These are phyloP conservation scores for Xylaria sp. DNA, from an alignment of 2,329 filamentous ascomycete genomes.

Conservation along the genomic window DNA sequence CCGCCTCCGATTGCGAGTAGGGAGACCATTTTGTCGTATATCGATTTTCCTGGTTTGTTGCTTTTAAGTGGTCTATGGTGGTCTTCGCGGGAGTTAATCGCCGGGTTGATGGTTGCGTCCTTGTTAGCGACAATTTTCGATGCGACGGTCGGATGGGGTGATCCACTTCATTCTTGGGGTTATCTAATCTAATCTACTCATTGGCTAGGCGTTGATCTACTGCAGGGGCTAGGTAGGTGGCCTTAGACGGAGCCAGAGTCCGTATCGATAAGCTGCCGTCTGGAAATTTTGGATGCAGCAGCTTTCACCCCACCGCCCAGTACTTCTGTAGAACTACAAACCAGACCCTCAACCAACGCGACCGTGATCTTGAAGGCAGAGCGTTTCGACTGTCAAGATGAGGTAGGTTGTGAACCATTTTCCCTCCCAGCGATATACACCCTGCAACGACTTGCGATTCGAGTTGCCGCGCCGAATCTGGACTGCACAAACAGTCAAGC, in stretches of 20 bases:
- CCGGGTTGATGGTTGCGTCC: not conserved
- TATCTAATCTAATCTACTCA: constrained; percentile 6
- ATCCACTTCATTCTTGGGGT: not conserved
- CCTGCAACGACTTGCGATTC: constrained; percentile 4
- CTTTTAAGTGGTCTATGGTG: not conserved
- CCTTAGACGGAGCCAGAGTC: not conserved
- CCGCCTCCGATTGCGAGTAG: constrained; percentile 55
- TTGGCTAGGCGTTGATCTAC: not conserved
- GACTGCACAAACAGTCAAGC: not conserved
- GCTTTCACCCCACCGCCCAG: constrained; percentile 23
- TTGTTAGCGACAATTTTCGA: constrained; percentile 16
- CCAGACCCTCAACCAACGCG: constrained; percentile 5
- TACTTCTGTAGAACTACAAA: constrained; percentile 12
- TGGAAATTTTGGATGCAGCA: constrained; percentile 26
- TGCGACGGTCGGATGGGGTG: not conserved
- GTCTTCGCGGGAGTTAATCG: not conserved
- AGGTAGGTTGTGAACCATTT: constrained; percentile 35
- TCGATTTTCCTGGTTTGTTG: not conserved
- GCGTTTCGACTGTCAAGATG: constrained; percentile 33
- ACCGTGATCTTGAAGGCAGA: constrained; percentile 3
- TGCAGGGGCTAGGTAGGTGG: constrained; percentile 16
- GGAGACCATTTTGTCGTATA: constrained; percentile 57
- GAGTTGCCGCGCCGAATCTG: constrained; percentile 2
- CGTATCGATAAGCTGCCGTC: constrained; percentile 22
- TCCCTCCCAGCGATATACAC: not conserved